A percentile compares a stretch with the other conserved stretches of the same genome.
Conservation (phyloP, 1,139 yeast species). For the Hansenula lynferdii region DNA sequence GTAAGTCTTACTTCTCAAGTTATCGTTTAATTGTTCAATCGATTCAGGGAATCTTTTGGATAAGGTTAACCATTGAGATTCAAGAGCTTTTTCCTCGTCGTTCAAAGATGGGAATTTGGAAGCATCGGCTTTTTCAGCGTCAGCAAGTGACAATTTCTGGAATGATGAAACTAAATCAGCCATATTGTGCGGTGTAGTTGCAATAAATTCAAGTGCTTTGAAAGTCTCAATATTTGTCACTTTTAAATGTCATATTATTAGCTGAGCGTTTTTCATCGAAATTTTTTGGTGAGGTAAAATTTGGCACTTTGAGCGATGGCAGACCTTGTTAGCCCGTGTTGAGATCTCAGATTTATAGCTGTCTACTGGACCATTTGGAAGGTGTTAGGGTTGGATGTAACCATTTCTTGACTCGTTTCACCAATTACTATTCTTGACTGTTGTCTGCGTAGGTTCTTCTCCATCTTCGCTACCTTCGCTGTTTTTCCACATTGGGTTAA, state of each 20-base stretch:
- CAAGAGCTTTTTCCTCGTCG: conserved; percentile 59
- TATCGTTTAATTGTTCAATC: conserved; percentile 58
- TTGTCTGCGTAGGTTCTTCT: too few species aligned
- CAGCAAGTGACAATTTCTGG: conserved; percentile 35
- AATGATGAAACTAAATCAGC: conserved; percentile 40
- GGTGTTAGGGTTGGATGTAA: background rate
- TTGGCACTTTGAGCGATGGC: background rate
- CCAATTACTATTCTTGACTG: too few species aligned
- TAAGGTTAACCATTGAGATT: conserved; percentile 77
- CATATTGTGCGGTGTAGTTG: conserved; percentile 21
- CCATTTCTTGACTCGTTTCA: background rate
- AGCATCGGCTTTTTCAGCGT: conserved; percentile 27
- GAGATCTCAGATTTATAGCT: background rate
- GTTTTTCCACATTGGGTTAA: too few species aligned
- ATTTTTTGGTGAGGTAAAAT: background rate
- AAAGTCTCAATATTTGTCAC: too few species aligned
- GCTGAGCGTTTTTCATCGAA: background rate
- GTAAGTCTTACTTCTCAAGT: conserved; percentile 65
- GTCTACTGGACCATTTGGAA: background rate
- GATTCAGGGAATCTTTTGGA: conserved; percentile 56
- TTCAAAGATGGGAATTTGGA: conserved; percentile 27
- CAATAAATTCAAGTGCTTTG: too few species aligned
- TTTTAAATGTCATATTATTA: too few species aligned
- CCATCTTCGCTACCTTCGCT: too few species aligned
- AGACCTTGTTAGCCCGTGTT: background rate